These are phyloP conservation scores for Aspergillus sp. DNA, from an alignment of 2,329 filamentous ascomycete genomes.

Conservation along the genomic window DNA sequence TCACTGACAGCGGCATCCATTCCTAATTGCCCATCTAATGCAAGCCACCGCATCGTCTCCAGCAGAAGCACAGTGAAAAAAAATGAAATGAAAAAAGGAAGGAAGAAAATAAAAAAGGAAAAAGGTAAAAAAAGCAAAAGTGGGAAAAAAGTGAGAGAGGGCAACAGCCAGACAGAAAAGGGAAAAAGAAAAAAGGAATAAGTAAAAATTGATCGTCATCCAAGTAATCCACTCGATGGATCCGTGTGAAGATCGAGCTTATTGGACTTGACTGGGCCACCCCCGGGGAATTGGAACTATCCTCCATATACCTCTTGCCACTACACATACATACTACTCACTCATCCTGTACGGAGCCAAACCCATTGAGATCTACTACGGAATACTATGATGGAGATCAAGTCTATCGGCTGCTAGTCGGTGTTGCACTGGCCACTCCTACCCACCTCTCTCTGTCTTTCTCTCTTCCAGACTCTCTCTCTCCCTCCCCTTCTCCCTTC, in stretches of 20 bases:
- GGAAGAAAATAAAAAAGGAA: slow-evolving; percentile 1
- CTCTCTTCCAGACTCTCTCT: slow-evolving; percentile 1
- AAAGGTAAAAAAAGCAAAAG: slow-evolving; percentile 3
- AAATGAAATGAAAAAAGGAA: slow-evolving; percentile 7
- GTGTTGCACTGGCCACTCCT: slow-evolving; percentile 26
- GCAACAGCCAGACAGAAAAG: not conserved
- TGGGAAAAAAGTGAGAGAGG: slow-evolving; percentile 6
- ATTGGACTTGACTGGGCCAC: slow-evolving; percentile 5
- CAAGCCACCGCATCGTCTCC: slow-evolving; percentile 23
- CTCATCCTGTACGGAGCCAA: slow-evolving; percentile 1
- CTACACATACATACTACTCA: not conserved
- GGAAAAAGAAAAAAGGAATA: not conserved
- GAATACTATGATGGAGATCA: slow-evolving; percentile 23
- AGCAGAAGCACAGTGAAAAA: slow-evolving; percentile 8
- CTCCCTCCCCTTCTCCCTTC: too few relatives aligned
- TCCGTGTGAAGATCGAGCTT: slow-evolving; percentile 10
- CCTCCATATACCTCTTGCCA: not conserved
- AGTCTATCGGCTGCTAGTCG: slow-evolving; percentile 31
- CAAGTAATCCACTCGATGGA: not conserved
- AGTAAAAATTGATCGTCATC: slow-evolving; percentile 1
- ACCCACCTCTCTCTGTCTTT: slow-evolving; percentile 7
- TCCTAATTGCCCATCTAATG: slow-evolving; percentile 24
- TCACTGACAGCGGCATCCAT: slow-evolving; percentile 23
- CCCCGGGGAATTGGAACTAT: slow-evolving; percentile 17
- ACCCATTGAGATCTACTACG: slow-evolving; percentile 21